Conservation (phyloP, 768 basidiomycete species). For the Cantharellus anzutake region DNA sequence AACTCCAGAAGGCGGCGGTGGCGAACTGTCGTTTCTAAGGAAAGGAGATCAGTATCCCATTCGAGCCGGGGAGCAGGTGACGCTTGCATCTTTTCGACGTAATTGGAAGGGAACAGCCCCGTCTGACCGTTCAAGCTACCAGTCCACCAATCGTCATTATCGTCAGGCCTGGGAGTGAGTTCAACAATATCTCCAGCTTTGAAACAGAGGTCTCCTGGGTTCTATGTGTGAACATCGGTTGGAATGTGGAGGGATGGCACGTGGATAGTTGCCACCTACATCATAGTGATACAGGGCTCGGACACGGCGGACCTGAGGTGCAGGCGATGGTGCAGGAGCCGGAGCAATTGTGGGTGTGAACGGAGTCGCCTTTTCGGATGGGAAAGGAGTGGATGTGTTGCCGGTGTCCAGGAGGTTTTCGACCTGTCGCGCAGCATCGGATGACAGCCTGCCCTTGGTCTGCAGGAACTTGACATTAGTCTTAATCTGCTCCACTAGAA, state of each 20-base stretch:
- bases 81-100: conserved; percentile 2
- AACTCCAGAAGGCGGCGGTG: no score
- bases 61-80: not conserved
- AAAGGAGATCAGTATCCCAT: no score
- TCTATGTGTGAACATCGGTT: conserved; percentile 28
- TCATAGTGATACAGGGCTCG: conserved; percentile 6
- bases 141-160: conserved; percentile 78
- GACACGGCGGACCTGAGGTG: not conserved
- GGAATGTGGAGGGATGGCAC: not conserved
- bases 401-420: conserved; percentile 1
- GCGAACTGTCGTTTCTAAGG: no score
- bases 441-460: conserved; percentile 32
- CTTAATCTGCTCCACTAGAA: conserved; percentile 37
- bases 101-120: conserved; percentile 7
- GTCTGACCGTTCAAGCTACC: conserved; percentile 1
- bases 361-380: conserved; percentile 4
- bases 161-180: conserved; percentile 41
- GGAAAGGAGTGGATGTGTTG: no score
- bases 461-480: conserved; percentile 38
- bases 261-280: conserved; percentile 18
- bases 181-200: conserved; percentile 56
- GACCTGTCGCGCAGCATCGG: conserved; percentile 23
- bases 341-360: not conserved
- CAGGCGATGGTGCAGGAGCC: not conserved
- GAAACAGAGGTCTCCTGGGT: conserved; percentile 45